A percentile compares a stretch with the other conserved stretches of the same genome.
phyloP scores from a whole-genome alignment of 2,329 filamentous ascomycete species.

The Scedosporium apiospermum region DNA sequence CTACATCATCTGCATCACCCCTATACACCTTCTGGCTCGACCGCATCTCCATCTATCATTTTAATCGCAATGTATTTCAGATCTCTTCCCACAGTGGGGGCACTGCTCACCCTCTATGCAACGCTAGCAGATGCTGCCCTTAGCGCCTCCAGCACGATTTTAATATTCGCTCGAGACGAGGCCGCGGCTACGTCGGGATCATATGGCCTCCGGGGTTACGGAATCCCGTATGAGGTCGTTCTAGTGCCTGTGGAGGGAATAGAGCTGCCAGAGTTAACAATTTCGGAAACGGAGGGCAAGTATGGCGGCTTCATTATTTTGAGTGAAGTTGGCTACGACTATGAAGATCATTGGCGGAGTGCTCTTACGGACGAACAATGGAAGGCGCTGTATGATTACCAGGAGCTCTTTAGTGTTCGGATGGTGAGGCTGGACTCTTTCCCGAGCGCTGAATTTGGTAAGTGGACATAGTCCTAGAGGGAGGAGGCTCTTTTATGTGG shows the following conservation, averaged over 20 bases:
- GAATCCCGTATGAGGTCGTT: conserved; percentile 47
- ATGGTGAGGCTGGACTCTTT: conserved; percentile 52
- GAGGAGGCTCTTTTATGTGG: not conserved
- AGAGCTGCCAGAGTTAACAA: conserved; percentile 42
- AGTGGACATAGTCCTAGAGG: conserved; percentile 9
- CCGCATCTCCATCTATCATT: not conserved
- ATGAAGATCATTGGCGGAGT: conserved; percentile 35
- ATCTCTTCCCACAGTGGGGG: not conserved
- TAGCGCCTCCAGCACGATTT: conserved; percentile 34
- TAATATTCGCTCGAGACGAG: conserved; percentile 44
- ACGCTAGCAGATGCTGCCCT: not conserved
- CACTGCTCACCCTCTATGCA: not conserved
- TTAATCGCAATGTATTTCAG: not conserved
- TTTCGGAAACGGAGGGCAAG: conserved; percentile 37
- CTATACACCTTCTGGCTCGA: not conserved
- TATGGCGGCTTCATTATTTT: conserved; percentile 51
- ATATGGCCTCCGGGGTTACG: conserved; percentile 49
- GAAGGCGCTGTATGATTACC: conserved; percentile 46
- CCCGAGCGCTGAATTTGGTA: conserved; percentile 40
- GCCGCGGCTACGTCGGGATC: conserved; percentile 36
- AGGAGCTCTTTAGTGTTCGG: conserved; percentile 45
- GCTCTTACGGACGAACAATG: conserved; percentile 48
- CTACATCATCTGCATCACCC: not conserved
- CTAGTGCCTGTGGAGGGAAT: conserved; percentile 43
- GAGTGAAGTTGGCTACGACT: conserved; percentile 45